Conservation (phyloP, 768 basidiomycete species). For the Lactarius psammicola region DNA sequence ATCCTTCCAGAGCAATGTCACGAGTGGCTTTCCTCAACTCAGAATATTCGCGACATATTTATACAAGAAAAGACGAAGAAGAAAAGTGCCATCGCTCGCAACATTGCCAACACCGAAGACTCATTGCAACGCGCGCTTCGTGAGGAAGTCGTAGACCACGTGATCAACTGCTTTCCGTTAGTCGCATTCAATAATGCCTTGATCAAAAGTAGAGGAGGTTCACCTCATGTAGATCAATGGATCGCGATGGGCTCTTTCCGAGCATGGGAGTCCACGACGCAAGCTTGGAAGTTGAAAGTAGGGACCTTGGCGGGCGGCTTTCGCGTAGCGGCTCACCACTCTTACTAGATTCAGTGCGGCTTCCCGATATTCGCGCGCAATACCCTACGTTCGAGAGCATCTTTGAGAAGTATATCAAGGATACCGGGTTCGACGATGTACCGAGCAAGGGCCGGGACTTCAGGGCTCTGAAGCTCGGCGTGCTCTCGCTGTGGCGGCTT, state of each 20-base stretch:
- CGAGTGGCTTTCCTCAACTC: neutral
- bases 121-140: neutral
- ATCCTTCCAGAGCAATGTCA: neutral
- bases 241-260: neutral
- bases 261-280: too few relatives aligned
- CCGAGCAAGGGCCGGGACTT: neutral
- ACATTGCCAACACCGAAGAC: neutral
- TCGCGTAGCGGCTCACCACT: neutral
- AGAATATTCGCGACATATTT: neutral
- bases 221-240: neutral
- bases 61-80: neutral
- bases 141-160: neutral
- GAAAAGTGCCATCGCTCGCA: neutral
- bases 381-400: neutral
- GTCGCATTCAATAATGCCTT: neutral
- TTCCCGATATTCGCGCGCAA: neutral
- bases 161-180: neutral
- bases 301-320: neutral
- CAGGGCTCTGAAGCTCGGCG: neutral
- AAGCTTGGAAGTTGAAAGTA: neutral
- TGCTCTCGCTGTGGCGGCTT: conserved; percentile 3
- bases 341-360: neutral
- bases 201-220: neutral
- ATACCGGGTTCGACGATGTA: neutral
- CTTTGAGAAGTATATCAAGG: neutral